A percentile compares a stretch with the other conserved stretches of the same genome.
These are phyloP conservation scores for Aspergillus pseudonomiae DNA, from an alignment of 2,329 filamentous ascomycete species.

Conservation along the genomic window DNA sequence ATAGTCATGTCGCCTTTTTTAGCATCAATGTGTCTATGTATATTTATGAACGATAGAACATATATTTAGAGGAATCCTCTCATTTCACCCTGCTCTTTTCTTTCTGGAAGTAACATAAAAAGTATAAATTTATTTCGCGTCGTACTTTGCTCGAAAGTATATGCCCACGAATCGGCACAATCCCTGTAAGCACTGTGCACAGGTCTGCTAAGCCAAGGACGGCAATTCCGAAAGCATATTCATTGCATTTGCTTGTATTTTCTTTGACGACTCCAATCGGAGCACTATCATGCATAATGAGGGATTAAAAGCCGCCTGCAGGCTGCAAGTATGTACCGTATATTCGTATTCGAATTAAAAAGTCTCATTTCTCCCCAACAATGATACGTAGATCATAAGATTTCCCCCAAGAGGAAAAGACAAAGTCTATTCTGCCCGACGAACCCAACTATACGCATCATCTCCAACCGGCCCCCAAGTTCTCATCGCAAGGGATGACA, in stretches of 20 bases:
- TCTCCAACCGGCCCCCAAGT: not conserved
- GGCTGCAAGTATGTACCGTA: no score
- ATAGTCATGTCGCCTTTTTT: not conserved
- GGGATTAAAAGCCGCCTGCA: not conserved
- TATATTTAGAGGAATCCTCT: not conserved
- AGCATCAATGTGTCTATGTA: conserved; percentile 6
- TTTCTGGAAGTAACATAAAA: not conserved
- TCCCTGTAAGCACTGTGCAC: not conserved
- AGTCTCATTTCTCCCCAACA: not conserved
- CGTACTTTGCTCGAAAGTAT: not conserved
- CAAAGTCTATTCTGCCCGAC: not conserved
- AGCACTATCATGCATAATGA: not conserved
- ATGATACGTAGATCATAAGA: not conserved
- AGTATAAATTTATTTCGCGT: no score
- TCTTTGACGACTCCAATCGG: not conserved
- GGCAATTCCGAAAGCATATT: not conserved
- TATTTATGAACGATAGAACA: conserved; percentile 7
- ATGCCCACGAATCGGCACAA: not conserved
- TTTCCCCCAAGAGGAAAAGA: not conserved
- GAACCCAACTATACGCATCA: not conserved
- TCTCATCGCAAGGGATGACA: no score
- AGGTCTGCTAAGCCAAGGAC: not conserved
- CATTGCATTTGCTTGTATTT: not conserved
- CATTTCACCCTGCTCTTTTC: not conserved
- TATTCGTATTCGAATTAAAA: no score